Evolutionary conservation across 441 rosid genomes (phyloP).

Genomic region (Jatropha podagrica): DNA sequence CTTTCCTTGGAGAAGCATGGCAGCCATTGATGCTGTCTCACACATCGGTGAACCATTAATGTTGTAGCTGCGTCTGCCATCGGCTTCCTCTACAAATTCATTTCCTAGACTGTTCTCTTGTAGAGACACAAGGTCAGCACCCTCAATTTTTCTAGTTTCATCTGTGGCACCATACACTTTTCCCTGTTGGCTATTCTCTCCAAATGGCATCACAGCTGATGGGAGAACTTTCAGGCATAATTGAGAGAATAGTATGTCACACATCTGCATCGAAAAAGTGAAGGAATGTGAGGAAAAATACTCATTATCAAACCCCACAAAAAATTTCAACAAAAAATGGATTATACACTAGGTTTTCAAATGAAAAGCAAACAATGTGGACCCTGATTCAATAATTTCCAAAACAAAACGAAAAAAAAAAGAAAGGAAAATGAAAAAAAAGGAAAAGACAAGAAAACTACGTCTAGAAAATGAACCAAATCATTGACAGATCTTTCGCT

Average conservation of each 20-base stretch:
- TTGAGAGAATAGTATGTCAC: slow-evolving; percentile 97
- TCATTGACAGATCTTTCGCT: background rate
- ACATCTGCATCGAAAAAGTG: slow-evolving; percentile 70
- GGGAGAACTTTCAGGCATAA: slow-evolving; percentile 90
- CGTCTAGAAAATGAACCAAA: background rate
- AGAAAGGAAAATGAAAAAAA: background rate
- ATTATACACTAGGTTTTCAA: background rate
- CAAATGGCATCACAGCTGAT: slow-evolving; percentile 45
- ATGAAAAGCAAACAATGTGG: background rate
- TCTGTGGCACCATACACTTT: slow-evolving; percentile 31
- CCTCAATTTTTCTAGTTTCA: slow-evolving; percentile 44
- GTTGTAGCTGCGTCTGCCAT: slow-evolving; percentile 44
- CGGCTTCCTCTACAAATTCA: slow-evolving; percentile 52
- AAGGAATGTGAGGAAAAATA: slow-evolving; percentile 15
- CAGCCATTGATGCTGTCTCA: slow-evolving; percentile 93
- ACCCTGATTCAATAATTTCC: background rate
- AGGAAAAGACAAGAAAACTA: background rate
- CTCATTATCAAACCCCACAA: background rate
- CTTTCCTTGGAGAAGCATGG: slow-evolving; percentile 83
- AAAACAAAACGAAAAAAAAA: no score
- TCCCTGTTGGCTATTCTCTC: slow-evolving; percentile 43
- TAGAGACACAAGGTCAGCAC: slow-evolving; percentile 42
- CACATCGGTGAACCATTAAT: slow-evolving; percentile 38
- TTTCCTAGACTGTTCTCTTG: slow-evolving; percentile 37
- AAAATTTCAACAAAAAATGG: background rate